These are phyloP conservation scores for Fusarium domesticum DNA, from an alignment of 2,329 filamentous ascomycete species.

Conservation along the genomic window DNA sequence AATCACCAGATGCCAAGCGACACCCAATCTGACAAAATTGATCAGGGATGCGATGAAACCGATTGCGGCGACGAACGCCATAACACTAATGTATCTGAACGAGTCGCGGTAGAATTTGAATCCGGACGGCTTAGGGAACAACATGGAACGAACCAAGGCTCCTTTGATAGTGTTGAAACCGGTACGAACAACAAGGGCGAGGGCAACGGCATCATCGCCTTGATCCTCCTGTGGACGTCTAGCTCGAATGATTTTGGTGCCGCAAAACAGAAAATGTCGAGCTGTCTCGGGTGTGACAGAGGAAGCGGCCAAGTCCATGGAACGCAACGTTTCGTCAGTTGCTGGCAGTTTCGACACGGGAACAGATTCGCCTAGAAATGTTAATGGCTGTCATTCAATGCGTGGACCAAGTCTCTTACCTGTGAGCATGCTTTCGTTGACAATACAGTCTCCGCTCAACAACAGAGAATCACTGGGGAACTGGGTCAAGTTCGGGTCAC, in stretches of 20 bases:
- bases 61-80: slow-evolving; percentile 79
- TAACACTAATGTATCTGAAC: slow-evolving; percentile 96
- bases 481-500: slow-evolving; percentile 82
- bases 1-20: slow-evolving; percentile 88
- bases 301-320: slow-evolving; percentile 74
- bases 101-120: slow-evolving; percentile 99
- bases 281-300: slow-evolving; percentile 80
- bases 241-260: slow-evolving; percentile 91
- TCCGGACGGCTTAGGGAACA: slow-evolving; percentile 95
- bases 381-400: slow-evolving; percentile 28
- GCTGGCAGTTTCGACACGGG: slow-evolving; percentile 90
- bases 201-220: slow-evolving; percentile 82
- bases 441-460: slow-evolving; percentile 91
- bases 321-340: slow-evolving; percentile 72
- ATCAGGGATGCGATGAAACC: slow-evolving; percentile 89
- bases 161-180: slow-evolving; percentile 98
- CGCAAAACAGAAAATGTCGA: slow-evolving; percentile 87
- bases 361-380: slow-evolving; percentile 74
- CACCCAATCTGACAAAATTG: slow-evolving; percentile 82
- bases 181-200: slow-evolving; percentile 89
- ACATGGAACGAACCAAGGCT: slow-evolving; percentile 91
- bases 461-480: slow-evolving; percentile 91
- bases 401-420: slow-evolving; percentile 38
- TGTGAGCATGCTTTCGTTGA: slow-evolving; percentile 99
- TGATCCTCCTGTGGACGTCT: slow-evolving; percentile 81